Base-by-base conservation (phyloP, 768 basidiomycete genomes). In the Hypholoma sublateritium region DNA sequence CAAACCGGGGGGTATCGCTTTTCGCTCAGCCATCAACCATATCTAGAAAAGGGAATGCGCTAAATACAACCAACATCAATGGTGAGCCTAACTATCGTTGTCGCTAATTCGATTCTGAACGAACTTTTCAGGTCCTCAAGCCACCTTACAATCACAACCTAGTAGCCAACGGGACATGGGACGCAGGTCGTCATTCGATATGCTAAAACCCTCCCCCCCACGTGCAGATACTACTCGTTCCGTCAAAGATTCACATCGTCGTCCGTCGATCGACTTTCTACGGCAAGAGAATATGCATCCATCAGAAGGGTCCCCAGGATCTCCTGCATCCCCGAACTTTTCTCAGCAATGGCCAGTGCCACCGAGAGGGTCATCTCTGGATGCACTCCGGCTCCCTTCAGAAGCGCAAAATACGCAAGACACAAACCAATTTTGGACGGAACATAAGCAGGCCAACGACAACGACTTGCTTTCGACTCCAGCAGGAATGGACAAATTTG, bases 1-100 rank as follows among this genome's bases (percentile, higher is more conserved):
- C 70, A 69, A 57, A 53, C 17, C 45, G 53, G 61, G 50, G 53
- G 61, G 50, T 70, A 37, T 72, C 74, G 37, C 69, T 72, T 17
- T 67, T 74, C 51, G 67, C 69, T 49, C 61, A 73, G 44, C 65
- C 69, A 21, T 62, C 73, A 32, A 65, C 70, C 22, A 53, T 80
- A 16, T 73, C 79, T 5, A 86, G 81, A 73, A 87, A 85, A 74
- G 76, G 80, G 58, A 85, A 79, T 65, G 69, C 69, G 47, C 65
- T 71, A 59, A 63, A 75, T 59, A 70, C 70, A 49, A 60, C 76
- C 45, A 69, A 69, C 59, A 62, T 72, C 74, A 71, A 69, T 61
- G 69, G 78, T 80, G 46, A 53, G 76, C 70, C 35, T 59, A 13
- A 16, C 8, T 22, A 21, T 43, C 4, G 24, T 36, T 37, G 14